Evolutionary conservation across 257 asterid genomes (phyloP).

Genomic region (Capsicum baccatum): DNA sequence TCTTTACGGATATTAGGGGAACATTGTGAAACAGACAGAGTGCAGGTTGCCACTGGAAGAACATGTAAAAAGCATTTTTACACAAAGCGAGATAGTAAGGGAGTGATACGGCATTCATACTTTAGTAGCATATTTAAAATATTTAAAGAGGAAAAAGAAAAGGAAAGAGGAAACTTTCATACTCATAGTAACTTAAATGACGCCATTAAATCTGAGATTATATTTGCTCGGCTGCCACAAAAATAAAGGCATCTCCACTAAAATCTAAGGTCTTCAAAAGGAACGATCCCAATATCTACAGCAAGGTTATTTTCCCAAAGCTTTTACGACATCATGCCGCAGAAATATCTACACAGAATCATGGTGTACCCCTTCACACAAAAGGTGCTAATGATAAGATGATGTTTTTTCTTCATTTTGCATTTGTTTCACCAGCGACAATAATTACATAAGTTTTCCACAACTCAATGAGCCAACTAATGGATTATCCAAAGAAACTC

Average conservation of each 20-base stretch:
- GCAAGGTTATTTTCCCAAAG: neutral
- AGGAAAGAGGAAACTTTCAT: neutral
- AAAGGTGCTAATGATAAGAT: neutral
- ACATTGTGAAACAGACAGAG: neutral
- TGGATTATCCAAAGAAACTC: constrained; percentile 15
- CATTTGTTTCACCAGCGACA: neutral
- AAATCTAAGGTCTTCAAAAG: constrained; percentile 21
- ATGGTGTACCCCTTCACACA: neutral
- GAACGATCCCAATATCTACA: constrained; percentile 13
- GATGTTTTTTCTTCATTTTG: constrained; percentile 4
- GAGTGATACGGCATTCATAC: neutral
- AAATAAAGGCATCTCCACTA: constrained; percentile 9
- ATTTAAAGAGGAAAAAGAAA: neutral
- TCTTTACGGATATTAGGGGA: neutral
- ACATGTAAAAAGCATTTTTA: constrained; percentile 11
- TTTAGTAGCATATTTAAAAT: neutral
- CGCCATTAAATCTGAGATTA: constrained; percentile 6
- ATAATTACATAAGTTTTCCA: constrained; percentile 18
- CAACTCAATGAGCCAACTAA: constrained; percentile 7
- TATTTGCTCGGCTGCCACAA: constrained; percentile 18
- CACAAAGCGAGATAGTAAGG: neutral
- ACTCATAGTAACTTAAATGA: neutral
- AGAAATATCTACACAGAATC: constrained; percentile 17
- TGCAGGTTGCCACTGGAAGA: constrained; percentile 7
- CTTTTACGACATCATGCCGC: neutral